Percentiles rank a stretch among this genome's conserved stretches.
phyloP scores from a whole-genome alignment of 106 monocot species.

The Dendrobium chrysotoxum region DNA sequence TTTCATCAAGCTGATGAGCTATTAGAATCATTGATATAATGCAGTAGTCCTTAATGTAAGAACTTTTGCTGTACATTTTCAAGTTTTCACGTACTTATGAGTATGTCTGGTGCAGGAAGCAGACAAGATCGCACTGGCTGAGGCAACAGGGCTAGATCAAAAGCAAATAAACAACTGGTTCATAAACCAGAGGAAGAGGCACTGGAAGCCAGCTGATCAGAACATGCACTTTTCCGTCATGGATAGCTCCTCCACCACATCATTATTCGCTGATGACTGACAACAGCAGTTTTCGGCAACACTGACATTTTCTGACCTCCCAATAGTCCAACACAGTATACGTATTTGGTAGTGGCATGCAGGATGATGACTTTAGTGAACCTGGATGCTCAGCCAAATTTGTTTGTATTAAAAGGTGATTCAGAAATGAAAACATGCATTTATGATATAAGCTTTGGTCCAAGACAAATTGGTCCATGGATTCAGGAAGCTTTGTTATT shows the following conservation, averaged over 20 bases:
- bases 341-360: not conserved
- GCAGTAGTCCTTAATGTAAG: too few relatives aligned
- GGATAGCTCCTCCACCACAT: slow-evolving; percentile 3
- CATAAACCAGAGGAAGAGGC: slow-evolving; percentile 13
- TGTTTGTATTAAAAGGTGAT: not conserved
- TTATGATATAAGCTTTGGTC: not conserved
- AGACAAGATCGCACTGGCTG: slow-evolving; percentile 11
- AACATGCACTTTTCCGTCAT: slow-evolving; percentile 12
- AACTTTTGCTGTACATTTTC: too few relatives aligned
- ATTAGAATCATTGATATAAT: too few relatives aligned
- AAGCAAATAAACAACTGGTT: slow-evolving; percentile 9
- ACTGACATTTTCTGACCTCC: not conserved
- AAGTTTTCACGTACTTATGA: too few relatives aligned
- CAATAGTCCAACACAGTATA: slow-evolving; percentile 3
- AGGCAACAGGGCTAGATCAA: slow-evolving; percentile 4
- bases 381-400: not conserved
- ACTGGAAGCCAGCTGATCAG: slow-evolving; percentile 12
- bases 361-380: not conserved
- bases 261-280: slow-evolving; percentile 11
- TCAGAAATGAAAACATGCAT: not conserved
- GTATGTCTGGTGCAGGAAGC: slow-evolving; percentile 1
- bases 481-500: not conserved
- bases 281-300: not conserved
- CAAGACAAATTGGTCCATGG: not conserved
- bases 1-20: too few relatives aligned